A percentile compares a stretch with the other conserved stretches of the same genome.
Conservation (phyloP, 495 filamentous ascomycete genomes). For the Neurospora sp. region DNA sequence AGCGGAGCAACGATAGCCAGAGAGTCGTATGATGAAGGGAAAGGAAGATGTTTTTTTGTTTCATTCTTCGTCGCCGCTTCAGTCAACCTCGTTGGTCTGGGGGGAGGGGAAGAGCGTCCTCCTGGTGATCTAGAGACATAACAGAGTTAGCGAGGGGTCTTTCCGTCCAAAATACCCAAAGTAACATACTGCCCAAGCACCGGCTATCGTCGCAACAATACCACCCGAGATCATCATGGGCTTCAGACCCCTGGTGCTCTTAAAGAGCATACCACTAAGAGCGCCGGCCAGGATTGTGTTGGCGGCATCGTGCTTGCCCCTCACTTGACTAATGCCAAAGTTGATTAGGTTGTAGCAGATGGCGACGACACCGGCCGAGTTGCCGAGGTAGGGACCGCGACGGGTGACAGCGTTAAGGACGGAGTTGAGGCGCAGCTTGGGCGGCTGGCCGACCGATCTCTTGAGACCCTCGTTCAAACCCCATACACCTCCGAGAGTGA, state of each 20-base stretch:
- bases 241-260: conserved; percentile 79
- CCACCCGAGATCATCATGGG: conserved; percentile 90
- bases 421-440: conserved; percentile 83
- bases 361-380: conserved; percentile 87
- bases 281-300: conserved; percentile 81
- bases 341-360: conserved; percentile 94
- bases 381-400: conserved; percentile 92
- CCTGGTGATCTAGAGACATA: conserved; percentile 15
- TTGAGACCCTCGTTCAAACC: conserved; percentile 79
- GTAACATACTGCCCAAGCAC: conserved; percentile 73
- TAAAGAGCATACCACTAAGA: conserved; percentile 87
- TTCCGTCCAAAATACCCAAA: neutral
- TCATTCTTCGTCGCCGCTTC: neutral
- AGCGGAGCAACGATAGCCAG: neutral
- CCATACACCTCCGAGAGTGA: conserved; percentile 85
- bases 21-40: neutral
- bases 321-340: conserved; percentile 71
- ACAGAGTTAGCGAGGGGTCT: neutral
- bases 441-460: conserved; percentile 62
- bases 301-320: conserved; percentile 83
- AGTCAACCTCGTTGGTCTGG: conserved; percentile 1
- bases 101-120: conserved; percentile 20
- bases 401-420: conserved; percentile 89
- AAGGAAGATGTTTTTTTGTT: neutral
- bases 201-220: conserved; percentile 76